Base-by-base conservation (phyloP, 1,284 basidiomycete species). In the Naganishia sp. region DNA sequence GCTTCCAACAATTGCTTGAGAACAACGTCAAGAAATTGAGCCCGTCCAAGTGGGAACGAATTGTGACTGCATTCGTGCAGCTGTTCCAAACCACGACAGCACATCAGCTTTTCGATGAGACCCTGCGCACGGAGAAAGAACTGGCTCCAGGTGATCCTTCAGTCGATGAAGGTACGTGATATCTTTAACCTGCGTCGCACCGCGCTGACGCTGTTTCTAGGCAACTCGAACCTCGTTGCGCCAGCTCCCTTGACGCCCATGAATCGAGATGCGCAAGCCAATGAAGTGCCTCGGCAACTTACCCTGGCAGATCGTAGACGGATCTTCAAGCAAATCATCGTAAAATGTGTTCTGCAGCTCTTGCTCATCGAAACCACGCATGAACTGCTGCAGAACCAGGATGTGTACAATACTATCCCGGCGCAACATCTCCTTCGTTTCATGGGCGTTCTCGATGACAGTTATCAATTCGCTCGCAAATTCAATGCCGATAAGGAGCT, bases 401-500 rank as follows among this genome's bases (percentile, higher is more conserved):
- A 90, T 59, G 91, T 99, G 56, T 99, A 99, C 82, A 85, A 84
- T 61, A 92, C 90, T 4, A 99, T 99, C 73, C 96, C 96, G 36
- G 92, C 95, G 0, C 88, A 91, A 66, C 92, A 98, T 74, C 82
- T 99, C 13, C 82, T 99, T 70, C 87, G 91, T 52, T 85, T 99
- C 77, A 96, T 96, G 88, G 88, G 88, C 36, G 92, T 95, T 18
- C 85, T 99, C 65, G 94, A 98, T 77, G 93, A 96, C 74, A 94
- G 90, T 73, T 99, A 99, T 82, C 90, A 92, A 73, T 99, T 99
- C 75, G 95, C 95, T 15, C 86, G 94, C 66, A 88, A 88, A 78
- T 99, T 99, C 83, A 99, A 99, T 75, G 95, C 96, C 57, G 93
- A 99, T 80, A 97, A 97, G 81, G 94, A 98, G 56, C 84, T 99